Base-by-base conservation (phyloP, 768 basidiomycete species). In the Botryobasidium botryosum region DNA sequence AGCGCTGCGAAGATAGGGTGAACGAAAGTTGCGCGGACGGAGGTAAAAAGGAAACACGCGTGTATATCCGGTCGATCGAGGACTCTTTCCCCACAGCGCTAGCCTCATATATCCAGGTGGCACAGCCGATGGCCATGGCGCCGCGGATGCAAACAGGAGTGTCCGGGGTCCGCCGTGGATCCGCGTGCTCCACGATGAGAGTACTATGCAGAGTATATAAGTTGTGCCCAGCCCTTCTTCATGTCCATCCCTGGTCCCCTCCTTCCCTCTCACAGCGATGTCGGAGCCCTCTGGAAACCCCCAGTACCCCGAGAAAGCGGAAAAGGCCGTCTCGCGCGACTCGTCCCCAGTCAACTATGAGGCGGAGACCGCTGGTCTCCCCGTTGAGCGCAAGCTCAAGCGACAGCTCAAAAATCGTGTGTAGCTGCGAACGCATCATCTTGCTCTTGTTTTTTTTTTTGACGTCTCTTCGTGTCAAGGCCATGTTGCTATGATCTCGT, bases 401-500 rank as follows among this genome's bases (percentile, higher is more conserved):
- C 31, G 31, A 8, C 31, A 33, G 31, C 31, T 33, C 31, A 33
- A 33, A n/a, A n/a, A n/a, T n/a, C n/a, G n/a, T n/a, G 31, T 33
- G 31, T 33, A 17, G 17, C 10, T 33, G 17, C 31, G 8, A 8
- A 8, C 31, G 10, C 17, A 8, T 33, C 31, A 33, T 8, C 31
- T 33, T 8, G 8, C 31, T 33, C 8, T 8, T 8, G 31, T 8
- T 17, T 33, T 8, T 33, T 8, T 33, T 8, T 33, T 8, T 8
- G 31, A 17, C 17, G 31, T 33, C 31, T 33, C 17, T 33, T 21
- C 40, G 29, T 10, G 24, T 28, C 13, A 42, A 26, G 23, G 23
- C 20, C 40, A 42, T 21, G 29, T 42, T 26, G 40, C 40, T 27
- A 42, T 42, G 40, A 42, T 42, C 12, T 13, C 13, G 37, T 39